phyloP scores from a whole-genome alignment of 192 early-diverging fungal species.

The Chytriomyces hyalinus region DNA sequence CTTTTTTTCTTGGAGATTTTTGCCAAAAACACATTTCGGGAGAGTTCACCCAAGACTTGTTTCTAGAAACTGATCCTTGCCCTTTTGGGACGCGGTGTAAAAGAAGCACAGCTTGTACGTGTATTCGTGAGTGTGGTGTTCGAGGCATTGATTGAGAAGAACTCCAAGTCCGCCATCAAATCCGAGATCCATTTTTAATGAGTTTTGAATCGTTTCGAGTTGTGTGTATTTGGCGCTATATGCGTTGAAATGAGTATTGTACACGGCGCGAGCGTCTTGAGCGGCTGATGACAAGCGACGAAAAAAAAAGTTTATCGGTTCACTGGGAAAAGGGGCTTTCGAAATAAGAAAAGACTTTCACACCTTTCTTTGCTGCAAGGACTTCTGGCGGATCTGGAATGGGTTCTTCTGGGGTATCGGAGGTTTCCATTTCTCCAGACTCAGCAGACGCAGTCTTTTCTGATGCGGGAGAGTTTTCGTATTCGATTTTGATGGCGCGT shows the following conservation, averaged over 20 bases:
- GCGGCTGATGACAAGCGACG: background rate
- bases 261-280: slow-evolving; percentile 11
- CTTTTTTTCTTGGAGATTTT: too few relatives aligned
- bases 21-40: too few relatives aligned
- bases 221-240: slow-evolving; percentile 24
- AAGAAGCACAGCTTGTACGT: slow-evolving; percentile 83
- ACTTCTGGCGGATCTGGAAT: slow-evolving; percentile 15
- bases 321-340: too few relatives aligned
- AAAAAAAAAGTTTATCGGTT: background rate
- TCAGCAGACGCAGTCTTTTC: background rate
- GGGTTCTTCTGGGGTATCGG: background rate
- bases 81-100: slow-evolving; percentile 75
- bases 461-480: background rate
- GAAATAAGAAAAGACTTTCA: background rate
- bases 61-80: slow-evolving; percentile 58
- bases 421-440: background rate
- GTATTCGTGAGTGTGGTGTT: slow-evolving; percentile 67
- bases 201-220: slow-evolving; percentile 45
- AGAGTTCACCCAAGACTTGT: slow-evolving; percentile 53
- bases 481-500: background rate
- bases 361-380: slow-evolving; percentile 6
- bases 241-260: slow-evolving; percentile 16
- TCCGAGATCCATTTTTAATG: slow-evolving; percentile 74
- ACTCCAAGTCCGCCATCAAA: slow-evolving; percentile 67
- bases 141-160: slow-evolving; percentile 65